Conservation (phyloP, 768 basidiomycete genomes). For the Boletus vinaceobasis region DNA sequence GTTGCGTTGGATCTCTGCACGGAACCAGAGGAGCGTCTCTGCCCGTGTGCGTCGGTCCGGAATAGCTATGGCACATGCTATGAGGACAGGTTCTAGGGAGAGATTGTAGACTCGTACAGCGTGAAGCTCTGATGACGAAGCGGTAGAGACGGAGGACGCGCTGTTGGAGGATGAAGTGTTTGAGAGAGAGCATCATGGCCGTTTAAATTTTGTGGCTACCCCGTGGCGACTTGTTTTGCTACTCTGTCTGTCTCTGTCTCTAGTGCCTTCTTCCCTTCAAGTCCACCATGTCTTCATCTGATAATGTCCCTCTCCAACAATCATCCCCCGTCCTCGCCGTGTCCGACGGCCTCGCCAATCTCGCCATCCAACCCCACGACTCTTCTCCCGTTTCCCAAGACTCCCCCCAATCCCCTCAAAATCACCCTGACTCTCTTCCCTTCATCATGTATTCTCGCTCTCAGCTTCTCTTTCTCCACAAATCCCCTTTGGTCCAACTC, state of each 20-base stretch:
- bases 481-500: conserved; percentile 70
- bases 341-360: conserved; percentile 32
- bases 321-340: conserved; percentile 25
- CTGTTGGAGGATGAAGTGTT: conserved; percentile 69
- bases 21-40: conserved; percentile 72
- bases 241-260: conserved; percentile 3
- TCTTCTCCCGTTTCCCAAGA: conserved; percentile 12
- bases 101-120: conserved; percentile 41
- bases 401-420: conserved; percentile 15
- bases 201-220: conserved; percentile 13
- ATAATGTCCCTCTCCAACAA: conserved; percentile 18
- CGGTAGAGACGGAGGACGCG: conserved; percentile 63
- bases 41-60: conserved; percentile 55
- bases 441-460: conserved; percentile 66
- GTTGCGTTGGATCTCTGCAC: conserved; percentile 66
- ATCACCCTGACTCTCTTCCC: conserved; percentile 32
- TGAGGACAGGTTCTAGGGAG: conserved; percentile 1
- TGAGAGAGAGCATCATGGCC: conserved; percentile 46
- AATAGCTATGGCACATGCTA: conserved; percentile 44
- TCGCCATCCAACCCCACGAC: conserved; percentile 24
- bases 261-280: conserved; percentile 7
- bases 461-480: conserved; percentile 64
- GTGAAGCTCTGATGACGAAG: conserved; percentile 60
- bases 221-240: conserved; percentile 17
- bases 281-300: conserved; percentile 35